These are phyloP conservation scores for Cytospora piceicola DNA, from an alignment of 2,329 filamentous ascomycete species.

Conservation along the genomic window DNA sequence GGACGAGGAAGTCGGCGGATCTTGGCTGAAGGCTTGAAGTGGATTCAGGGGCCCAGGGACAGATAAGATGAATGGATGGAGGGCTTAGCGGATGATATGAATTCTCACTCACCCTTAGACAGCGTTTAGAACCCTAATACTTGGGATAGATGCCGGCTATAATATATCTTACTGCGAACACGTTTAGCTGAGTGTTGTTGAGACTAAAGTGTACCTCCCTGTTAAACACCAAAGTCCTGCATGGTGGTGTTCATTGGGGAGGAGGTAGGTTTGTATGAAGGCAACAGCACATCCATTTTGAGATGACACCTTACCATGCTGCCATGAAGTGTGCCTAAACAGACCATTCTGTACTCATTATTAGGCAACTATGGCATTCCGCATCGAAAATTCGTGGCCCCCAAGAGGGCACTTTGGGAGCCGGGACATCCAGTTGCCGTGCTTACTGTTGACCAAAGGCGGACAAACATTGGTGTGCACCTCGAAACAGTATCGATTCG, in stretches of 20 bases:
- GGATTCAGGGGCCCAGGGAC: not conserved
- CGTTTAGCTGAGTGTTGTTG: not conserved
- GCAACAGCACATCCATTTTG: too few species aligned
- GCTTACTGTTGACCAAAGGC: not conserved
- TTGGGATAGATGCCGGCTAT: not conserved
- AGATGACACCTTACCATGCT: too few species aligned
- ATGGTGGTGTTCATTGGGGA: not conserved
- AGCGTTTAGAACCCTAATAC: not conserved
- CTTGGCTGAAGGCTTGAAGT: slow-evolving; percentile 21
- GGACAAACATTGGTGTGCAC: too few species aligned
- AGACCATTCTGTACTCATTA: not conserved
- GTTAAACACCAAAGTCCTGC: not conserved
- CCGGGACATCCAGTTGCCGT: not conserved
- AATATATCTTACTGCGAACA: not conserved
- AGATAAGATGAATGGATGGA: not conserved
- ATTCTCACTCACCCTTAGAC: not conserved
- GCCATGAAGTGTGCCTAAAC: not conserved
- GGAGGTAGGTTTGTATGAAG: too few species aligned
- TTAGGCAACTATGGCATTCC: not conserved
- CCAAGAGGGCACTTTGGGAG: not conserved
- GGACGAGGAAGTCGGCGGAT: slow-evolving; percentile 17
- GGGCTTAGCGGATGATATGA: not conserved
- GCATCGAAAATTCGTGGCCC: not conserved
- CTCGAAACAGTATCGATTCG: too few species aligned
- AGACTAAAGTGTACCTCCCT: not conserved